Base-by-base conservation (phyloP, 1,284 basidiomycete genomes). In the Boletus mariae region DNA sequence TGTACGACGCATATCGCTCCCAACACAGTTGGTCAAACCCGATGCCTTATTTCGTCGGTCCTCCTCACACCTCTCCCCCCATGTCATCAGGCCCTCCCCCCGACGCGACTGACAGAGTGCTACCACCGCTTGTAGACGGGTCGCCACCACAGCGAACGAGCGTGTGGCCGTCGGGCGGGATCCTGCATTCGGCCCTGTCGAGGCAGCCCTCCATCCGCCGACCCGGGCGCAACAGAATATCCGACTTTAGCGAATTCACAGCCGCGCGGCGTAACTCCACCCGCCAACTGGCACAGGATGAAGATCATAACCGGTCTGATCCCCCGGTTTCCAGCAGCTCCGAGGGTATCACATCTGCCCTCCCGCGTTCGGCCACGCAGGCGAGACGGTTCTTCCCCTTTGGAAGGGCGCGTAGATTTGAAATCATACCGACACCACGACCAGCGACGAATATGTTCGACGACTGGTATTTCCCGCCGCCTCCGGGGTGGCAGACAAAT, bases 191-290 rank as follows among this genome's bases (percentile, higher is more conserved):
- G 64, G 64, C 71, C 12, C 60, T 73, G 23, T 62, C 69, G 23
- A 66, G 66, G 43, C 65, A 67, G 32, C 54, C 77, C 1, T 77
- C 80, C 15, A 71, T 83, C 29, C 80, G 80, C 28, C 80, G 80
- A 23, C 71, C 75, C 1, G 59, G 66, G 26, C 79, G 80, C 31
- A 77, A 79, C 6, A 72, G 84, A 34, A 74, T 77, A 7, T 72
- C 79, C 5, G 87, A 89, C 59, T 86, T 87, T 64, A 81, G 75
- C 61, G 85, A 87, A 31, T 87, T 84, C 56, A 82, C 85, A 0
- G 66, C 77, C 15, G 80, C 81, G n/a, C 80, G 85, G 29, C 78
- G 85, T 29, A 69, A 53, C 43, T 61, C 59, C 11, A 59, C 55
- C 6, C 65, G 69, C 7, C 64, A 59, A 29, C 46, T 65, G 29